Evolutionary conservation across 306 rosid species (phyloP), one percentile per base, ranked within the genome.

Genomic region (Lagenaria siceraria): DNA sequence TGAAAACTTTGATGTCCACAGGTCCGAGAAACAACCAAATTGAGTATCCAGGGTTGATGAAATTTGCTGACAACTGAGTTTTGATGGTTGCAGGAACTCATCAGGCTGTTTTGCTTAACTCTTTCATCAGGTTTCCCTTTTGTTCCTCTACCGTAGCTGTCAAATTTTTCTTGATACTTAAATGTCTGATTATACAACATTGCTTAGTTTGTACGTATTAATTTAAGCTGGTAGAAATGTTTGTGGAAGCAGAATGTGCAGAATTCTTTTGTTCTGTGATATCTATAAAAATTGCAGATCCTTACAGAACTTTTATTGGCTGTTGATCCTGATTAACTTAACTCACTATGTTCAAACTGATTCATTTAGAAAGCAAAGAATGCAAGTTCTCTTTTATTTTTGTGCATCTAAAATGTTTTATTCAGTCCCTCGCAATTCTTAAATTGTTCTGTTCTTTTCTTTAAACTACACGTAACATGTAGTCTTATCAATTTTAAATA

Each of bases 1-100:
- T 55, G 78, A 74, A 79, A 79, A 81, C 55, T 48, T 22, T 4
- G 62, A 61, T 70, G 80, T 56, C 86, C 43, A n/a, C 29, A 52
- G 72, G 12, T 64, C 77, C 51, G 76, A 56, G 65, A 76, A 42
- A 86, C 74, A 64, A 76, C 49, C 43, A 48, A 69, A 77, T 75
- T 38, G 61, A n/a, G 77, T 75, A 74, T 80, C 78, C 66, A 64
- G 80, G 52, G 62, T 14, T 64, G 80, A 81, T 60, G 78, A 73
- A 84, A 63, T 56, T 80, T 75, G 73, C 83, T 72, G 78, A 82
- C 77, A 66, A 82, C 82, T 53, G 76, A 85, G 83, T 85, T 69
- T 69, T 82, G 78, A 78, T 77, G 83, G 53, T 70, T 36, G 22
- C 66, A 36, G 83, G 66, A 79, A 66, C 81, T 78, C 62, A 33